Evolutionary conservation across 2,329 filamentous ascomycete genomes (phyloP), one percentile per base, ranked within the genome.

Genomic region (Fusarium papillatum): DNA sequence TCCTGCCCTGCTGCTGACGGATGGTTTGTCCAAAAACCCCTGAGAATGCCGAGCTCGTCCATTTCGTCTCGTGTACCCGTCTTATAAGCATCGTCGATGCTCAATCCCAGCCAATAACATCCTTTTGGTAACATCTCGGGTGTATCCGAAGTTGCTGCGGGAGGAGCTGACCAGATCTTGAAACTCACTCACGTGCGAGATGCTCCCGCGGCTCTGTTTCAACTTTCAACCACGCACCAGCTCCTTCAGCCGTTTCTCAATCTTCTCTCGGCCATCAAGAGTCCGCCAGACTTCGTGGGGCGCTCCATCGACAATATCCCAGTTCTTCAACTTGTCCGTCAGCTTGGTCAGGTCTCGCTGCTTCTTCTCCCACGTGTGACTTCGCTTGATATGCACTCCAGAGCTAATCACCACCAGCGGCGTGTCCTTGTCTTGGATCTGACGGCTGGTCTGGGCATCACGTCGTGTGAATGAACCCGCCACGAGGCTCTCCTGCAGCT

Each of bases 401-500:
- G 95, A 98, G 82, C 94, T 98, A 68, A 98, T 90, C 29, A 99
- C 87, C 3, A 93, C 93, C 46, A 98, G 85, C 9, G 95, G 93
- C 17, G 94, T 94, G 69, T 94, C 88, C n/a, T 88, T 88, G 69
- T 90, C 89, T 84, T 98, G 95, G 65, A 98, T 97, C 59, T 93
- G 92, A 26, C 94, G 89, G 69, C 95, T 95, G 70, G 93, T 94
- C 55, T 89, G 87, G 22, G 98, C 92, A 80, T 99, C 97, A 39
- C 94, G 94, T 83, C 93, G 93, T 17, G 95, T 95, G 77, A 98
- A 91, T 1, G 94, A 95, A 76, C 93, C 90, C 1, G 96, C 96
- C 38, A 98, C 95, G 1, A 98, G 88, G 76, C 93, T 96, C 86
- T 99, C 97, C 84, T 99, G 97, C 68, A 99, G 88, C 84, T 96